Evolutionary conservation across 2,329 filamentous ascomycete genomes (phyloP).

Genomic region (Metarhizium humberi): DNA sequence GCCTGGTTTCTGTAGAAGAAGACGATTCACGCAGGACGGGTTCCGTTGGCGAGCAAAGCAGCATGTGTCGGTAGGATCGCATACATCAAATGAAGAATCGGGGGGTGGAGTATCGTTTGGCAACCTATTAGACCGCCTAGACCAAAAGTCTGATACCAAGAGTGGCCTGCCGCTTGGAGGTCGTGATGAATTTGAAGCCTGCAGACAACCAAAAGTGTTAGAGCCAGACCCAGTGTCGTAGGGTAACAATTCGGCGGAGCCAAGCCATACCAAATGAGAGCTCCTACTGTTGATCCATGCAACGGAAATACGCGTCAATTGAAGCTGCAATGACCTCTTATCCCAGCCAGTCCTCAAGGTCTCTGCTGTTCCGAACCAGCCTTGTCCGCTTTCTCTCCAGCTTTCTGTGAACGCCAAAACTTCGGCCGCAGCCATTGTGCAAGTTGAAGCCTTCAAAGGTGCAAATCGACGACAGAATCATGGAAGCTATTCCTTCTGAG

Average conservation of each 20-base stretch:
- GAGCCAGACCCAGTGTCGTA: neutral
- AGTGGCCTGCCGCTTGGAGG: neutral
- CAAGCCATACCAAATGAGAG: neutral
- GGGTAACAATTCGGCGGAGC: neutral
- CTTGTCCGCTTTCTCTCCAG: constrained; percentile 32
- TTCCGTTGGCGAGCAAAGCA: constrained; percentile 5
- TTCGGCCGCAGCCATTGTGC: constrained; percentile 45
- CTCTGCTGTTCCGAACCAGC: constrained; percentile 23
- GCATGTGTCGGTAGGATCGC: constrained; percentile 1
- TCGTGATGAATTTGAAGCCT: neutral
- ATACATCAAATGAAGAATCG: neutral
- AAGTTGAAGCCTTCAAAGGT: constrained; percentile 34
- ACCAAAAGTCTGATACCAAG: constrained; percentile 1
- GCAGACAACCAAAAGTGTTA: neutral
- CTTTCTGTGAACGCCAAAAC: constrained; percentile 33
- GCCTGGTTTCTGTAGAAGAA: neutral
- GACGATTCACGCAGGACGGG: neutral
- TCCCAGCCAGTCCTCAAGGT: constrained; percentile 20
- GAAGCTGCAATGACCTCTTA: constrained; percentile 20
- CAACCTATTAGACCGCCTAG: neutral
- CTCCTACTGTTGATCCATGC: constrained; percentile 1
- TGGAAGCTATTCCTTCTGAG: constrained; percentile 32
- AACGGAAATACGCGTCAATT: constrained; percentile 29
- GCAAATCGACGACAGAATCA: constrained; percentile 37
- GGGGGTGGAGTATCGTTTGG: neutral